These are phyloP conservation scores for Aspergillus mulundensis DNA, from an alignment of 495 filamentous ascomycete genomes.

Conservation along the genomic window DNA sequence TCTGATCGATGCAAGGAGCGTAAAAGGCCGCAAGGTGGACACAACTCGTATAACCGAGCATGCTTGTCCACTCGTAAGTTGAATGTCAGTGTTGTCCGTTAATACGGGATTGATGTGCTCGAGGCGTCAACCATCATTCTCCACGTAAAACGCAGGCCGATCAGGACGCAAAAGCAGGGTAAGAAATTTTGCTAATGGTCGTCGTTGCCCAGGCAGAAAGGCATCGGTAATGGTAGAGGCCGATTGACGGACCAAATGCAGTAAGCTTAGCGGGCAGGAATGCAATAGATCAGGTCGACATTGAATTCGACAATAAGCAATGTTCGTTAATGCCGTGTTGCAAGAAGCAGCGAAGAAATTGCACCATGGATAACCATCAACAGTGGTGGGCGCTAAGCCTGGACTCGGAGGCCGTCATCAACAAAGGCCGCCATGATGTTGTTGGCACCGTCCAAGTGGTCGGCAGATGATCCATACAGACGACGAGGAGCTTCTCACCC, in stretches of 20 bases:
- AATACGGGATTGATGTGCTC: background rate
- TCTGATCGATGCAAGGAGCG: slow-evolving; percentile 5
- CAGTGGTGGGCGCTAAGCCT: slow-evolving; percentile 1
- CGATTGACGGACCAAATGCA: background rate
- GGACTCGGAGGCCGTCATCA: background rate
- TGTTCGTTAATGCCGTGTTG: background rate
- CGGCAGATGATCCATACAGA: background rate
- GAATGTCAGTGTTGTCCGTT: background rate
- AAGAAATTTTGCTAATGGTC: background rate
- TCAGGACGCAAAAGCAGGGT: background rate
- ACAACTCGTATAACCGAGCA: background rate
- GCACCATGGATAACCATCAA: background rate
- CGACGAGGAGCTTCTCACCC: background rate
- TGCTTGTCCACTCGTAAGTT: background rate
- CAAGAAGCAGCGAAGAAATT: background rate
- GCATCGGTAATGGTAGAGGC: background rate
- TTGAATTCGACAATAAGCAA: background rate
- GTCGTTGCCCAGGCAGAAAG: background rate
- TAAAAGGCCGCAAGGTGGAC: background rate
- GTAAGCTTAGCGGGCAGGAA: background rate
- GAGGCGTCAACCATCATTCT: background rate
- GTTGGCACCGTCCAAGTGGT: background rate
- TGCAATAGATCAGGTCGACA: background rate
- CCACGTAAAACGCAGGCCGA: background rate
- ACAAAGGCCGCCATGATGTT: background rate